A percentile compares a stretch with the other conserved stretches of the same genome.
phyloP scores from a whole-genome alignment of 2,329 filamentous ascomycete species.

The Pyrenophora graminea region DNA sequence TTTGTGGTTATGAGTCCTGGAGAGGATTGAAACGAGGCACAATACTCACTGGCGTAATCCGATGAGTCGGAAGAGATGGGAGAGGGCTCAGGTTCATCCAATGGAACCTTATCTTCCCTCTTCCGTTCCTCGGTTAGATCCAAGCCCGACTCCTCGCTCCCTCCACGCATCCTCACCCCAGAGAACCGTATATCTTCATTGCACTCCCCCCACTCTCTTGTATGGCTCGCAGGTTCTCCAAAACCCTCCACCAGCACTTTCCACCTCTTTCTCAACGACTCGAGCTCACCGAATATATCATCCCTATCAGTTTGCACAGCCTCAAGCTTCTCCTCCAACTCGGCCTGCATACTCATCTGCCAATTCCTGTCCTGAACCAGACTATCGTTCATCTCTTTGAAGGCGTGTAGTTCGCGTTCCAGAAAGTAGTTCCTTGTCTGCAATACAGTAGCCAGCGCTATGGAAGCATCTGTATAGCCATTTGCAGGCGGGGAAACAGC shows the following conservation, averaged over 20 bases:
- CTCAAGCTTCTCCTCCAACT: slow-evolving; percentile 2
- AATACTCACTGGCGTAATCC: neutral
- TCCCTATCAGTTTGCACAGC: neutral
- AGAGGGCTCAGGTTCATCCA: too few relatives aligned
- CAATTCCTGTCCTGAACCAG: slow-evolving; percentile 8
- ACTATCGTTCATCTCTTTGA: slow-evolving; percentile 8
- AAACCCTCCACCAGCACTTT: neutral
- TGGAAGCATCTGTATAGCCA: slow-evolving; percentile 1
- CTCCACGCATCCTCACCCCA: too few relatives aligned
- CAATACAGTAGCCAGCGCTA: neutral
- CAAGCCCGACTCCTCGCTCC: too few relatives aligned
- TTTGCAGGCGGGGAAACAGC: too few relatives aligned
- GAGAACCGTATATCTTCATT: too few relatives aligned
- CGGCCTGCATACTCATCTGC: slow-evolving; percentile 9
- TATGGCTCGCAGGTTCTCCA: neutral
- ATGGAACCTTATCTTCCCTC: too few relatives aligned
- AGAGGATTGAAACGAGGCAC: too few relatives aligned
- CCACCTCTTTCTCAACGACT: neutral
- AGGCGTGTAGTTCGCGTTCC: slow-evolving; percentile 8
- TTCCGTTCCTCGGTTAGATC: too few relatives aligned
- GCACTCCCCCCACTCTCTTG: too few relatives aligned
- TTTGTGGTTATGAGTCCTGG: neutral
- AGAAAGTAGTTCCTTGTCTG: slow-evolving; percentile 11
- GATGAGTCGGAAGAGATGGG: neutral
- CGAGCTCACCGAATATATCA: neutral